Percentiles rank a stretch among this genome's conserved stretches.
Conservation (phyloP, 352 stramenopile genomes). For the Saprolegnia diclina region DNA sequence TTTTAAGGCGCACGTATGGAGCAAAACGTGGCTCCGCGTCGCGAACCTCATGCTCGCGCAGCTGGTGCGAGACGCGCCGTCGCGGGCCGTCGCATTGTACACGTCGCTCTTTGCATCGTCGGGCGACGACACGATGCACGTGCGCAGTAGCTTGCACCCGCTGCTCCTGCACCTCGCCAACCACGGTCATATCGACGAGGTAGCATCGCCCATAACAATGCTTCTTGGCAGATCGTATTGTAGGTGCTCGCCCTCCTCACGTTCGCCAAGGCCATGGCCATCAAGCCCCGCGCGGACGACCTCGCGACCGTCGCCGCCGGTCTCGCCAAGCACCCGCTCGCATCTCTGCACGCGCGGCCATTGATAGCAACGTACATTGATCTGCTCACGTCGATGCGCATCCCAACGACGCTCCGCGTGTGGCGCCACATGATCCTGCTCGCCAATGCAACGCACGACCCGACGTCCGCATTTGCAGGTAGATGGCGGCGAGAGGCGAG, state of each 20-base stretch:
- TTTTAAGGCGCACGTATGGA: background rate
- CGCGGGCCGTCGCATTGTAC: background rate
- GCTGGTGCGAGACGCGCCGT: background rate
- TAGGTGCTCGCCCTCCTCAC: background rate
- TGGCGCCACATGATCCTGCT: background rate
- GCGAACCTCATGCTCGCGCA: constrained; percentile 7
- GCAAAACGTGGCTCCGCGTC: background rate
- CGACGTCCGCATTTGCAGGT: background rate
- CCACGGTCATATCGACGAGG: constrained; percentile 3
- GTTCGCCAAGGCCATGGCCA: background rate
- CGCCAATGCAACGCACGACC: background rate
- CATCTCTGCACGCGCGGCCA: background rate
- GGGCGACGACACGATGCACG: background rate
- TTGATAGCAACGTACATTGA: background rate
- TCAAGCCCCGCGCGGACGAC: constrained; percentile 1
- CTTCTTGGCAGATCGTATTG: no score
- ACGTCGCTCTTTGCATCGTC: background rate
- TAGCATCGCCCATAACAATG: background rate
- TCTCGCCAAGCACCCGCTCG: background rate
- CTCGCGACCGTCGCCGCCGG: background rate
- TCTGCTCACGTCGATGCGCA: background rate
- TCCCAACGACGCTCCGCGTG: background rate
- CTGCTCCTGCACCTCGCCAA: background rate
- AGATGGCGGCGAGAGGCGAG: background rate
- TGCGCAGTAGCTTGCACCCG: background rate